These are phyloP conservation scores for Fusarium avenaceum DNA, from an alignment of 2,329 filamentous ascomycete species.

Conservation along the genomic window DNA sequence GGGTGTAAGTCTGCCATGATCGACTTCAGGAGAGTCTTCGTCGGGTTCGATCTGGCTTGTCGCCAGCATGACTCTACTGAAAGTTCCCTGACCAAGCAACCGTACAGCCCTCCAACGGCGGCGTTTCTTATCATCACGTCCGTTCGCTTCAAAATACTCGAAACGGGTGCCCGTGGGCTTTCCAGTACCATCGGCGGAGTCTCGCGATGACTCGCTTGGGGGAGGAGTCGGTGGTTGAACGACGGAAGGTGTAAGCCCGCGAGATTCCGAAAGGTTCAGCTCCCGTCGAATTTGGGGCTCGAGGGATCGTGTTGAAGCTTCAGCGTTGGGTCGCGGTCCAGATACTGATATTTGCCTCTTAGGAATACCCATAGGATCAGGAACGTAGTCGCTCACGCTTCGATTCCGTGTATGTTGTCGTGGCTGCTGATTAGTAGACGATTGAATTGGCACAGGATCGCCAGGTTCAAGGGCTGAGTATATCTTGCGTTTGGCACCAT, in stretches of 20 bases:
- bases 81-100: slow-evolving; percentile 90
- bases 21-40: slow-evolving; percentile 58
- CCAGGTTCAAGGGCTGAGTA: slow-evolving; percentile 59
- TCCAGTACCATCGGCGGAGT: slow-evolving; percentile 58
- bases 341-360: slow-evolving; percentile 82
- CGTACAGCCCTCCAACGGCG: slow-evolving; percentile 85
- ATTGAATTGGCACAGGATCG: slow-evolving; percentile 55
- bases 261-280: slow-evolving; percentile 81
- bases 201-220: slow-evolving; percentile 77
- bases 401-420: slow-evolving; percentile 75
- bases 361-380: slow-evolving; percentile 76
- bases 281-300: slow-evolving; percentile 76
- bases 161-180: slow-evolving; percentile 57
- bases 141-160: slow-evolving; percentile 79
- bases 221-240: slow-evolving; percentile 82
- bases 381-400: slow-evolving; percentile 89
- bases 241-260: slow-evolving; percentile 75
- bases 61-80: slow-evolving; percentile 92
- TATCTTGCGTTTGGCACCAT: slow-evolving; percentile 69
- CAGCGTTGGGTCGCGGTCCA: slow-evolving; percentile 62
- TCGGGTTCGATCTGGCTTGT: slow-evolving; percentile 77
- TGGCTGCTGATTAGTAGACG: slow-evolving; percentile 25
- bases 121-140: slow-evolving; percentile 75
- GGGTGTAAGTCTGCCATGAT: slow-evolving; percentile 52
- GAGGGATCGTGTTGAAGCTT: slow-evolving; percentile 49